phyloP scores from a whole-genome alignment of 148 eudicot species.

The Vaccinium vitisidaea region DNA sequence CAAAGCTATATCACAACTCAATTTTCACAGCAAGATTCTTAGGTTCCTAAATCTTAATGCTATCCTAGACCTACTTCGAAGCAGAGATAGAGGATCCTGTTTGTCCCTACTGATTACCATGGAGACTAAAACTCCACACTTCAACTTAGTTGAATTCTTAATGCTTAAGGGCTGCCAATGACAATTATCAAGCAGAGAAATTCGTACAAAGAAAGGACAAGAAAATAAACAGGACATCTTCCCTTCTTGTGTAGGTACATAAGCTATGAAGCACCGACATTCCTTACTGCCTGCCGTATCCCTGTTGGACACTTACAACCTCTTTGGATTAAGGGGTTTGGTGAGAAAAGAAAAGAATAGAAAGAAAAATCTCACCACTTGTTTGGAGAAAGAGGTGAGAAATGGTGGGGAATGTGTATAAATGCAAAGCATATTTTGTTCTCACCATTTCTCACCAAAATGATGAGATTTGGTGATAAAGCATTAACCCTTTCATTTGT shows the following conservation, averaged over 20 bases:
- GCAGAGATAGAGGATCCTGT: neutral
- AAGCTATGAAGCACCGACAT: neutral
- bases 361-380: no score
- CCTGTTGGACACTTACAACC: neutral
- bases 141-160: neutral
- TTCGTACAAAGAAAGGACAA: neutral
- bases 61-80: neutral
- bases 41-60: neutral
- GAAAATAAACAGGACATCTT: neutral
- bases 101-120: no score
- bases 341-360: no score
- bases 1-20: neutral
- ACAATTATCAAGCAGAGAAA: conserved; percentile 5
- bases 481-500: no score
- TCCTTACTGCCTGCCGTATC: neutral
- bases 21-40: neutral
- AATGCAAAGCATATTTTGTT: no score
- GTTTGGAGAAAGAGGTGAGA: no score
- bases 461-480: no score
- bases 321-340: no score
- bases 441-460: no score
- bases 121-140: neutral
- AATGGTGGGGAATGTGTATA: no score
- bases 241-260: neutral
- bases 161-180: neutral